Evolutionary conservation across 2,329 filamentous ascomycete genomes (phyloP).

Genomic region (Fusarium sp.): DNA sequence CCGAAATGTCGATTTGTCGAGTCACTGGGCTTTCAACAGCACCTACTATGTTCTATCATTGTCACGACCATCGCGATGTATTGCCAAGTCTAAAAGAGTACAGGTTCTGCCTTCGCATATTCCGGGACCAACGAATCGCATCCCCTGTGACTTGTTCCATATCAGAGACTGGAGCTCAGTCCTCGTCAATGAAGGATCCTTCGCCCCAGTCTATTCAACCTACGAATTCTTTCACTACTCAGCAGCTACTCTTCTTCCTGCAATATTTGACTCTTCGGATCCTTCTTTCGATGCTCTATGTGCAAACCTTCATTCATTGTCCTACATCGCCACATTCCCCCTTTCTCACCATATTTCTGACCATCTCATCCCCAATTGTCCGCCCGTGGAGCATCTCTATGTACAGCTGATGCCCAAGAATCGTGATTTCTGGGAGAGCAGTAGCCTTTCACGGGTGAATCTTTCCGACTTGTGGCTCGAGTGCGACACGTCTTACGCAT

Average conservation of each 20-base stretch:
- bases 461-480: slow-evolving; percentile 63
- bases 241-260: slow-evolving; percentile 69
- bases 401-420: slow-evolving; percentile 60
- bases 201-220: slow-evolving; percentile 74
- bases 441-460: slow-evolving; percentile 54
- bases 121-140: slow-evolving; percentile 15
- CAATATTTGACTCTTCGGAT: slow-evolving; percentile 58
- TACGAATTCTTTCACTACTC: slow-evolving; percentile 77
- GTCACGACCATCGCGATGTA: slow-evolving; percentile 43
- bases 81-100: not conserved
- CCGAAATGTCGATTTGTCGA: slow-evolving; percentile 64
- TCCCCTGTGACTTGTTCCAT: slow-evolving; percentile 60
- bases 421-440: slow-evolving; percentile 50
- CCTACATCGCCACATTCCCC: slow-evolving; percentile 75
- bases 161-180: slow-evolving; percentile 73
- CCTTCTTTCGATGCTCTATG: slow-evolving; percentile 50
- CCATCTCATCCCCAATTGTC: slow-evolving; percentile 59
- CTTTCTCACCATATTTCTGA: slow-evolving; percentile 68
- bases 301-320: slow-evolving; percentile 59
- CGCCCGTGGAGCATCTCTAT: slow-evolving; percentile 62
- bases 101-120: slow-evolving; percentile 24
- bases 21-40: slow-evolving; percentile 72
- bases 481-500: slow-evolving; percentile 60
- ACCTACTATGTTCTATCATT: slow-evolving; percentile 69
- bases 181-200: slow-evolving; percentile 80